Base-by-base conservation (phyloP, 192 early-diverging fungal species). In the Backusella westeae region DNA sequence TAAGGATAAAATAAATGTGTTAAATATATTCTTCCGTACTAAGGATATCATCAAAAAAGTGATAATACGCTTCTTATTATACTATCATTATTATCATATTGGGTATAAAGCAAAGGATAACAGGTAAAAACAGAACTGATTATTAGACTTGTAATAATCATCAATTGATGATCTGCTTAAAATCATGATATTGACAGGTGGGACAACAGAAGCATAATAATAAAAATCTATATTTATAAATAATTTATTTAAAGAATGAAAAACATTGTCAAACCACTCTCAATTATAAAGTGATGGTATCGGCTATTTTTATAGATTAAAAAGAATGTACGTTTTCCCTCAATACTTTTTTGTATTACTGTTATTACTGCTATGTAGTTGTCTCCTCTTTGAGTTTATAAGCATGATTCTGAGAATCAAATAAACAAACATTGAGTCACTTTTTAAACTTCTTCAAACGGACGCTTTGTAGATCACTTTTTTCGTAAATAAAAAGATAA, bases 371-470 rank as follows among this genome's bases (percentile, higher is more conserved):
- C 23, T 29, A 9, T 63, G 3, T 63, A 12, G 4, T 8, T 2
- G 2, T 59, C 53, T 59, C 23, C 21, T 21, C 26, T 63, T 63
- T 63, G 26, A 8, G 10, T 9, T 63, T 63, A 23, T 26, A 63
- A 23, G 3, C 56, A 29, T 63, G 4, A 26, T 26, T 63, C 56
- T 63, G 56, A 63, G 56, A 63, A 63, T 23, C 10, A 63, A 63
- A 59, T n/a, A n/a, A 49, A 49, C 19, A 19, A 63, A 29, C 26
- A 29, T 3, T 63, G 23, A 63, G 56, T 63, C 56, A 63, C 23
- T 63, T 63, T 63, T 63, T 63, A 63, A 63, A 63, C 56, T 63
- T 63, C 56, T 63, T 63, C 23, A 63, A 63, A 29, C 56, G 26
- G 56, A 63, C 26, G 23, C 26, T 29, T 63, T 63, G 56, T 63